Conservation (phyloP, 176 grass and related monocot species). For the Chrysopogon serrulatus region DNA sequence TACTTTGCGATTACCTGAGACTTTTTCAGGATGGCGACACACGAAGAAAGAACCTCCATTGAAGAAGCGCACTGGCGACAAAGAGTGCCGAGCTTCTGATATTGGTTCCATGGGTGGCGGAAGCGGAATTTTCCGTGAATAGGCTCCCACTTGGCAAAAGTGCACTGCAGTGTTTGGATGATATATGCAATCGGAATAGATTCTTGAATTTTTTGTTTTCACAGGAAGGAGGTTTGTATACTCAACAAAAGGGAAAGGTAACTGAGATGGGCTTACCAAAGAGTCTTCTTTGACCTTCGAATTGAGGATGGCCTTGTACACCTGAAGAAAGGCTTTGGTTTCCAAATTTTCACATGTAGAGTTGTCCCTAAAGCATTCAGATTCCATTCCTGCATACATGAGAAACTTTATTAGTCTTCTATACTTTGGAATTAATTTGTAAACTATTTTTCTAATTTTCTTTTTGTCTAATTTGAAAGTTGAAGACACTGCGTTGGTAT, state of each 20-base stretch:
- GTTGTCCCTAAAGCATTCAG: slow-evolving; percentile 68
- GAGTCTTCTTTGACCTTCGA: slow-evolving; percentile 72
- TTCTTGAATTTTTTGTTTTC: neutral
- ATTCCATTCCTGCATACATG: slow-evolving; percentile 56
- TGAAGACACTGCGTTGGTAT: neutral
- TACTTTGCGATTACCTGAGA: slow-evolving; percentile 30
- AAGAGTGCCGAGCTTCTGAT: slow-evolving; percentile 66
- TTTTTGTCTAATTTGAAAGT: neutral
- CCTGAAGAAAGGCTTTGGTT: slow-evolving; percentile 62
- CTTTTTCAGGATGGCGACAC: slow-evolving; percentile 38
- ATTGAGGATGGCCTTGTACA: slow-evolving; percentile 61
- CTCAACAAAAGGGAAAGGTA: neutral
- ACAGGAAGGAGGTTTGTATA: neutral
- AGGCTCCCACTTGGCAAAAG: slow-evolving; percentile 88
- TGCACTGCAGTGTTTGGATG: slow-evolving; percentile 37
- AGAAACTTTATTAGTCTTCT: neutral
- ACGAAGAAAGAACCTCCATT: slow-evolving; percentile 69
- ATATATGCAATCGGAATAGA: neutral
- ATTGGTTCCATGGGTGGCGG: slow-evolving; percentile 81
- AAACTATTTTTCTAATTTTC: neutral
- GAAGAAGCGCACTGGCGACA: slow-evolving; percentile 71
- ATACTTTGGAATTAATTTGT: neutral
- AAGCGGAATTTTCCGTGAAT: slow-evolving; percentile 71
- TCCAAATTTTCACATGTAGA: slow-evolving; percentile 36
- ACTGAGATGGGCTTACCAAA: slow-evolving; percentile 44